Base-by-base conservation (phyloP, 83 land plant genomes). In the Diphasiastrum complanatum region DNA sequence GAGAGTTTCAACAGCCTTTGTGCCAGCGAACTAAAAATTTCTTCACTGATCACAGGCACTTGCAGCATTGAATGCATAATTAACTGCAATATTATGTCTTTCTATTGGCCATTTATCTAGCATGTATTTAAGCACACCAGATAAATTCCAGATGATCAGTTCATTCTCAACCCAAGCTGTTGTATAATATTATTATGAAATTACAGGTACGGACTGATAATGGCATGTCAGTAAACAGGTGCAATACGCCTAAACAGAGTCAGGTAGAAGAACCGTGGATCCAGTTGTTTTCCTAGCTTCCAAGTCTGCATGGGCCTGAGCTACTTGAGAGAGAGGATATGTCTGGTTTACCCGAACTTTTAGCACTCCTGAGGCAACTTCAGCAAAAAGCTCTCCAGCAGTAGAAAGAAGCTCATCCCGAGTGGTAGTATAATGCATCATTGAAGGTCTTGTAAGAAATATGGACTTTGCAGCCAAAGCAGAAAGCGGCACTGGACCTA, bases 241-340 rank as follows among this genome's bases (percentile, higher is more conserved):
- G n/a, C n/a, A n/a, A n/a, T n/a, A n/a, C 19, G 55, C 41, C 18
- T n/a, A 45, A 25, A 40, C 38, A 19, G 43, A 40, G 51, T 60
- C 78, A 33, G 90, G 85, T 20, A 89, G 46, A 43, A 95, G 71
- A 59, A 95, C 86, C 36, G 83, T 70, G 2, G 95, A 86, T 2
- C 99, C 99, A 28, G 83, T 75, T n/a, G 97, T 95, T 60, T 77
- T 82, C 36, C 99, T 69, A 22, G 43, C 65, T 71, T 86, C 87
- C 1, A 95, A 82, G 47, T 89, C 99, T 2, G 66, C 71, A 72
- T 95, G 99, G 0, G 93, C 99, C 63, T 79, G 77, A n/a, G 92
- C 99, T 20, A 86, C 99, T 41, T 86, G 59, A 1, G 97, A 84
- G 20, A 95, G 69, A 28, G 92, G 85, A 51, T 86, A 95, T 2